Conservation (phyloP, 192 early-diverging fungal genomes). For the Obelidium mucronatum region DNA sequence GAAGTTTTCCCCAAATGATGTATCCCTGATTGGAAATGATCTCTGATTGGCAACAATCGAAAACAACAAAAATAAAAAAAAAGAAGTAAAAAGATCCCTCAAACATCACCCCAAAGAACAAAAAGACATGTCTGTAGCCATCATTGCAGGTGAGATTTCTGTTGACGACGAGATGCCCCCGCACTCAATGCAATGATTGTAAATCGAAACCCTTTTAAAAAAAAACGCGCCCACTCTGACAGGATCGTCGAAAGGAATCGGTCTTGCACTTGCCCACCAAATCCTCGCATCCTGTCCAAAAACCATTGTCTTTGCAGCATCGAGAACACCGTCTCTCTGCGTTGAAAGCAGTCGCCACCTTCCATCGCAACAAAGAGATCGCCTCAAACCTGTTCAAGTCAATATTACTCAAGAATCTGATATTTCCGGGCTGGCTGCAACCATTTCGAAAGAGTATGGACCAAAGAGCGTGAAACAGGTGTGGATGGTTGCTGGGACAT, state of each 20-base stretch:
- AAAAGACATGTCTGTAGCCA: slow-evolving; percentile 12
- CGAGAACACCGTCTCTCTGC: neutral
- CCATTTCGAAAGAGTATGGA: neutral
- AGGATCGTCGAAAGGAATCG: slow-evolving; percentile 40
- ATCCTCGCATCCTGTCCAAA: slow-evolving; percentile 1
- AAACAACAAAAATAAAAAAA: too few species aligned
- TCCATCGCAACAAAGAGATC: neutral
- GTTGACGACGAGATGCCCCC: neutral
- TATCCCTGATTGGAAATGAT: too few species aligned
- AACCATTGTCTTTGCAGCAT: slow-evolving; percentile 19
- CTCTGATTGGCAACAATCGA: too few species aligned
- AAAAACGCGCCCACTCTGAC: too few species aligned
- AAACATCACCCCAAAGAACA: too few species aligned
- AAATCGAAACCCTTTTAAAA: too few species aligned
- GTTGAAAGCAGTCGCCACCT: neutral
- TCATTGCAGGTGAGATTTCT: neutral
- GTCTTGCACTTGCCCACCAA: slow-evolving; percentile 30
- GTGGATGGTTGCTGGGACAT: slow-evolving; percentile 27
- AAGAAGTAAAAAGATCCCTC: too few species aligned
- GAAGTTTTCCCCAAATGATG: too few species aligned
- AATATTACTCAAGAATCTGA: slow-evolving; percentile 17
- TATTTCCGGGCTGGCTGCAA: neutral
- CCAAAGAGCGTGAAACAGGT: neutral
- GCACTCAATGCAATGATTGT: too few species aligned
- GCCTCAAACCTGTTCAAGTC: neutral